Conservation (phyloP, 768 basidiomycete genomes). For the Gymnopilus dilepis region DNA sequence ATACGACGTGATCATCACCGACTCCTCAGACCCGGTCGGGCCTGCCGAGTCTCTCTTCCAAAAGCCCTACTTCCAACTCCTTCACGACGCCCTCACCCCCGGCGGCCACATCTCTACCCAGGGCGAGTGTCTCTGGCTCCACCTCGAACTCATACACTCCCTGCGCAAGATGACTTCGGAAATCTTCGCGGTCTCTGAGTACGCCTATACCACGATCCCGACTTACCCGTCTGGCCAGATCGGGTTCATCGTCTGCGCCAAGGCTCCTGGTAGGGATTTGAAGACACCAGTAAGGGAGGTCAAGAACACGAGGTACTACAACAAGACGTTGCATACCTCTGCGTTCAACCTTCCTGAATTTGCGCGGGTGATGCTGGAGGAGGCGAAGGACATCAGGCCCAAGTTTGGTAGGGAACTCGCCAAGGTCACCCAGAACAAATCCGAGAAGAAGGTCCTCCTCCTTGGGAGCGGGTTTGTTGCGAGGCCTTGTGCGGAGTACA, state of each 20-base stretch:
- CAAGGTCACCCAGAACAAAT: conserved; percentile 44
- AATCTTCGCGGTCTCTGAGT: conserved; percentile 84
- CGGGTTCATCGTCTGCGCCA: conserved; percentile 90
- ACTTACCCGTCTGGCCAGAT: conserved; percentile 99
- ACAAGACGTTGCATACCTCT: conserved; percentile 74
- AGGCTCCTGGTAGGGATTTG: conserved; percentile 72
- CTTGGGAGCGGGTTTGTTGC: conserved; percentile 97
- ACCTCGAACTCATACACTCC: conserved; percentile 83
- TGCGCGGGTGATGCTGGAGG: conserved; percentile 73
- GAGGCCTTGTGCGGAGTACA: conserved; percentile 94
- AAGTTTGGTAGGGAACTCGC: conserved; percentile 71
- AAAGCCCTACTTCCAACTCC: conserved; percentile 94
- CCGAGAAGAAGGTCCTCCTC: conserved; percentile 76
- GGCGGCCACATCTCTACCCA: conserved; percentile 96
- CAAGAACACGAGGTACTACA: conserved; percentile 82
- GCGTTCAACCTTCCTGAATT: conserved; percentile 97
- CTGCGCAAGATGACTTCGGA: conserved; percentile 70
- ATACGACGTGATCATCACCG: conserved; percentile 98
- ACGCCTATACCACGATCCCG: conserved; percentile 95
- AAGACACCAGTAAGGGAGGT: conserved; percentile 76
- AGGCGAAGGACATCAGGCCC: conserved; percentile 73
- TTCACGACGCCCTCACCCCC: conserved; percentile 86
- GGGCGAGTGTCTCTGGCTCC: conserved; percentile 95
- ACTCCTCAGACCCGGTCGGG: conserved; percentile 97
- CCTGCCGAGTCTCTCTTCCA: conserved; percentile 95